phyloP scores from a whole-genome alignment of 129 eudicot species.

The Artemisia tridentata region DNA sequence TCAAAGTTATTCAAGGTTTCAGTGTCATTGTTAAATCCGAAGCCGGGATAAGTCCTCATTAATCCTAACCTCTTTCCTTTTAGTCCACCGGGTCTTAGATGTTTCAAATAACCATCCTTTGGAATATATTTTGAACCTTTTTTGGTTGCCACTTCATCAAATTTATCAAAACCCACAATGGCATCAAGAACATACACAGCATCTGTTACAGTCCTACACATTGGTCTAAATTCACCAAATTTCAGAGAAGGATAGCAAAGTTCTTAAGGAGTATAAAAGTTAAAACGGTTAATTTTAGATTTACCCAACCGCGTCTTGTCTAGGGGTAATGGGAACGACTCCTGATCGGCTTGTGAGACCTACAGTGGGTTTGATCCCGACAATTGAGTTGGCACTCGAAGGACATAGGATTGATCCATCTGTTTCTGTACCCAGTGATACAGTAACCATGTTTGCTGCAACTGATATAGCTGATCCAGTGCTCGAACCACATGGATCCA shows the following conservation, averaged over 20 bases:
- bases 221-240: conserved; percentile 43
- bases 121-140: conserved; percentile 58
- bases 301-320: conserved; percentile 79
- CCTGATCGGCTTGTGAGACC: conserved; percentile 75
- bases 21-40: conserved; percentile 29
- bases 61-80: conserved; percentile 56
- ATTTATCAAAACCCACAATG: conserved; percentile 55
- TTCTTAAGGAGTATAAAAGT: no score
- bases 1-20: conserved; percentile 35
- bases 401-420: conserved; percentile 72
- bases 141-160: conserved; percentile 50
- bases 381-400: conserved; percentile 44
- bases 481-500: conserved; percentile 72
- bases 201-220: conserved; percentile 60
- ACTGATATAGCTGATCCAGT: conserved; percentile 83
- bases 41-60: conserved; percentile 37
- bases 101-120: conserved; percentile 48
- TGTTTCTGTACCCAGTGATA: conserved; percentile 73
- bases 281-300: neutral
- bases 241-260: neutral
- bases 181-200: conserved; percentile 60
- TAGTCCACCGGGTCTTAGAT: conserved; percentile 48
- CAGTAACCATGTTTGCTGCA: conserved; percentile 61
- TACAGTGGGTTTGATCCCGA: conserved; percentile 67
- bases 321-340: conserved; percentile 55